Evolutionary conservation across 441 rosid species (phyloP), one percentile per base, ranked within the genome.

Genomic region (Populus hybrid): DNA sequence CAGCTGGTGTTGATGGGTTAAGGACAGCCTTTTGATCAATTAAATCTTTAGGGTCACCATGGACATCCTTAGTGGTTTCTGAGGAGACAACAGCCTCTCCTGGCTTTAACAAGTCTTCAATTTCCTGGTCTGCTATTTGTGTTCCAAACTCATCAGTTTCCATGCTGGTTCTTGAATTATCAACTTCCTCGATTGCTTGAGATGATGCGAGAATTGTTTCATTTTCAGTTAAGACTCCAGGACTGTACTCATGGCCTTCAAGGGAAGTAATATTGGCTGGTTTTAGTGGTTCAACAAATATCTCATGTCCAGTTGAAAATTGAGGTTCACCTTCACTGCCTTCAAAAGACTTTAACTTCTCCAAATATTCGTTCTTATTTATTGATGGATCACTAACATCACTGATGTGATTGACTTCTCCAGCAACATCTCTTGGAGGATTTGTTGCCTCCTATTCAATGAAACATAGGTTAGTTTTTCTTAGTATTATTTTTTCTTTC

Each of bases 391-490:
- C 72, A 3, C 42, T 35, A 69, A 3, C 5, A 34, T 35, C 11
- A 5, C 23, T 69, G 24, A 32, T 35, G 38, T 3, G 12, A 10
- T 35, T 75, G 8, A 67, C 79, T 76, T 84, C 80, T 35, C 64
- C 35, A 3, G 72, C 36, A 66, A 36, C 21, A 76, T 81, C 57
- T 35, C 50, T 40, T 11, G 72, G 65, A 81, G 74, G 78, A 70
- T 70, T 73, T 66, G 50, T 64, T 4, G 76, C 14, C 81, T 71
- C 83, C 85, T 83, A 71, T 76, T 79, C 73, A 83, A 73, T 78
- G 71, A 77, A 79, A 82, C 6, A 66, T 32, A 40, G 21, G 36
- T 38, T 40, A 67, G 36, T 18, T 0, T 64, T 0, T 30, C 32
- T 30, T 30, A 3, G 16, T 26, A 8, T 64, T 64, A 26, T 50